These are phyloP conservation scores for Chaetomium cochliodes DNA, from an alignment of 495 filamentous ascomycete genomes.

Conservation along the genomic window DNA sequence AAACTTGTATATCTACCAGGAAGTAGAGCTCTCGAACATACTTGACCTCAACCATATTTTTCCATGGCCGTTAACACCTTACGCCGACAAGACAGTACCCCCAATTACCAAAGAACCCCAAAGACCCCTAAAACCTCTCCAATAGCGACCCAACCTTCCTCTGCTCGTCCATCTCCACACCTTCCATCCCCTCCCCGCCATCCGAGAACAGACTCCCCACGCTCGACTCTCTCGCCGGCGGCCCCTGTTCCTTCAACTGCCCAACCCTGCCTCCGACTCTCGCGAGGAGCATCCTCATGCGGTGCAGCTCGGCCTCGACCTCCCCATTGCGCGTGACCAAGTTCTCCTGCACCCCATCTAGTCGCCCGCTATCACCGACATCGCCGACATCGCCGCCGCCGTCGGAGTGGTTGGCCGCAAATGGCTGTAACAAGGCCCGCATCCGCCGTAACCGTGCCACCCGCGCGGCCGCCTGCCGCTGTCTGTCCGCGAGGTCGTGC, in stretches of 20 bases:
- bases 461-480: constrained; percentile 53
- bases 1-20: too few species aligned
- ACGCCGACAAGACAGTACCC: neutral
- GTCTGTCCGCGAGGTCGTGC: constrained; percentile 50
- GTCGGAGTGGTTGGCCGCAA: constrained; percentile 29
- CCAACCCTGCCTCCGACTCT: constrained; percentile 64
- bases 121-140: constrained; percentile 33
- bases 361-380: constrained; percentile 15
- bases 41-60: too few species aligned
- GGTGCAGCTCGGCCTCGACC: constrained; percentile 68
- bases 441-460: constrained; percentile 58
- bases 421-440: constrained; percentile 58
- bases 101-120: neutral
- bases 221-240: constrained; percentile 24
- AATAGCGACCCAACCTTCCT: constrained; percentile 44
- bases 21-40: too few species aligned
- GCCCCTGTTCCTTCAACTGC: constrained; percentile 31
- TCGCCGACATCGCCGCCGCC: neutral
- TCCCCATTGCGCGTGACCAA: constrained; percentile 72
- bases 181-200: constrained; percentile 16
- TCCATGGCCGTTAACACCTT: neutral
- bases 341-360: constrained; percentile 67
- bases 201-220: constrained; percentile 17
- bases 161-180: constrained; percentile 41
- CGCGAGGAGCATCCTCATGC: constrained; percentile 71